Evolutionary conservation across 495 filamentous ascomycete genomes (phyloP).

Genomic region (Apiosordaria backusii): DNA sequence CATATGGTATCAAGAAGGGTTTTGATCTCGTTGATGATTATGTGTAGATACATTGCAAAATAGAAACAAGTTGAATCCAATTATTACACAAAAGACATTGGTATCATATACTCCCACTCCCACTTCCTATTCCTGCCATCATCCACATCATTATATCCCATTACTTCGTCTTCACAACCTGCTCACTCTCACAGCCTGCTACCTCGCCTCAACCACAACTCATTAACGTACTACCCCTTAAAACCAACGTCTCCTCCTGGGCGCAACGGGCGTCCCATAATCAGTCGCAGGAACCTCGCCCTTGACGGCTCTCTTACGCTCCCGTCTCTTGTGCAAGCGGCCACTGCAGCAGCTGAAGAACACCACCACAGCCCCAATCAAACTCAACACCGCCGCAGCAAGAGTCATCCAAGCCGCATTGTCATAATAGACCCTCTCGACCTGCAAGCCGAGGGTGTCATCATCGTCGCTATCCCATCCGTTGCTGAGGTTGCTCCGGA

Average conservation of each 20-base stretch:
- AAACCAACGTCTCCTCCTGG: constrained; percentile 4
- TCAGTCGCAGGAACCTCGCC: background rate
- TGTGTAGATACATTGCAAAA: no score
- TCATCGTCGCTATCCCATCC: constrained; percentile 23
- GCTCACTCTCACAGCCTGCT: background rate
- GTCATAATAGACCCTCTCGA: constrained; percentile 39
- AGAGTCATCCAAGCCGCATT: constrained; percentile 51
- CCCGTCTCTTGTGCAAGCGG: constrained; percentile 29
- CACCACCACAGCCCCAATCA: constrained; percentile 52
- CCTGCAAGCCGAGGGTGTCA: background rate
- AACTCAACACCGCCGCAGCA: constrained; percentile 47
- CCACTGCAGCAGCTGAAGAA: constrained; percentile 56
- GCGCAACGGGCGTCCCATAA: background rate
- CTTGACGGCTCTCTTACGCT: background rate
- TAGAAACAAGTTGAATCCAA: background rate
- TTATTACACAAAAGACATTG: background rate
- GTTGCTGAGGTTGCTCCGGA: constrained; percentile 49
- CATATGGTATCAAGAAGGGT: no score
- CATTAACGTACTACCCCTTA: background rate
- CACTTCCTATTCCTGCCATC: background rate
- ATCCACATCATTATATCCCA: background rate
- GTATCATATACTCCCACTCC: background rate
- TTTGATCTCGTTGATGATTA: no score
- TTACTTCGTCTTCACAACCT: background rate
- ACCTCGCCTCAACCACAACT: no score